Conservation (phyloP, 169 alveolate species). For the Plasmodium relictum region DNA sequence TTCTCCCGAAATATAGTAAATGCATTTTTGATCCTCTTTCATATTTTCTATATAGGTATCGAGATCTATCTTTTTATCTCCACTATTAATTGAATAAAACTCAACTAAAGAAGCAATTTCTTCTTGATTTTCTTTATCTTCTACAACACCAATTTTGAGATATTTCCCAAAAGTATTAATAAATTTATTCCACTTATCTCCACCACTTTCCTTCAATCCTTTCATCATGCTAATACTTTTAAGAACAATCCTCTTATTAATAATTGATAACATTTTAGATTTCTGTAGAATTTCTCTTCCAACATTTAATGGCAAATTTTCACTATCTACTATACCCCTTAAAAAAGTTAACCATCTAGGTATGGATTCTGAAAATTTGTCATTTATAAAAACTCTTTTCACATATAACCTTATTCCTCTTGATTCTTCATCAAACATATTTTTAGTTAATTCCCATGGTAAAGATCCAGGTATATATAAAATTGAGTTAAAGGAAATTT, state of each 20-base stretch:
- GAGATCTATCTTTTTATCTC: constrained; percentile 87
- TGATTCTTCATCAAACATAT: constrained; percentile 95
- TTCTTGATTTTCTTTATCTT: constrained; percentile 96
- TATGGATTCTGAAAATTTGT: constrained; percentile 96
- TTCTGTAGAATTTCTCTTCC: constrained; percentile 97
- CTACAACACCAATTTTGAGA: constrained; percentile 96
- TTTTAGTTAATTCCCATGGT: constrained; percentile 90
- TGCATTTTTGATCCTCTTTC: constrained; percentile 94
- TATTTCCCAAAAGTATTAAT: constrained; percentile 94
- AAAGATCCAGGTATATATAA: constrained; percentile 95
- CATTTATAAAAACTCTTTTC: constrained; percentile 98
- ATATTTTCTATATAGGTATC: constrained; percentile 95
- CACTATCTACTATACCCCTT: constrained; percentile 98
- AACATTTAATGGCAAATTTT: constrained; percentile 97
- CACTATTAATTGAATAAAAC: constrained; percentile 91
- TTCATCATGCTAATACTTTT: constrained; percentile 95
- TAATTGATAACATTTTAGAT: constrained; percentile 94
- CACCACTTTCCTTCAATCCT: constrained; percentile 85
- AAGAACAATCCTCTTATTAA: constrained; percentile 94
- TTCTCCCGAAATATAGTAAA: constrained; percentile 96
- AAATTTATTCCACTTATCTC: constrained; percentile 93
- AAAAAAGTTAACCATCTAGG: constrained; percentile 96
- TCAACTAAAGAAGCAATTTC: constrained; percentile 94
- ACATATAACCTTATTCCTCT: constrained; percentile 97
- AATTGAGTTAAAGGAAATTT: constrained; percentile 97